Evolutionary conservation across 139 green algal genomes (phyloP).

Genomic region (Chlamydomonas incerta): DNA sequence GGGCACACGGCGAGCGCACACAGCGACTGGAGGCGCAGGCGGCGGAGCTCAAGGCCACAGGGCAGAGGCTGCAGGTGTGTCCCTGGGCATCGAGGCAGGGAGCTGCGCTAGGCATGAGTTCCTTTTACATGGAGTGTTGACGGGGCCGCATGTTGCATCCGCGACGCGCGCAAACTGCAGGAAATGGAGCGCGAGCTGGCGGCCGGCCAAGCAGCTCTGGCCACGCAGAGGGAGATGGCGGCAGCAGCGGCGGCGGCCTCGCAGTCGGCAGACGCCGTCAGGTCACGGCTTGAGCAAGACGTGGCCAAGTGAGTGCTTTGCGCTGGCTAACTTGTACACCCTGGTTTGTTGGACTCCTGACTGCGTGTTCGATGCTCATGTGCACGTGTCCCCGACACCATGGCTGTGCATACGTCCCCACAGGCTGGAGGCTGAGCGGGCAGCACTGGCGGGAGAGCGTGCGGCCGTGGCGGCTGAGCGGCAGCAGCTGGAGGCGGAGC

Average conservation of each 20-base stretch:
- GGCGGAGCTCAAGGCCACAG: background rate
- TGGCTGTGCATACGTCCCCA: too few relatives aligned
- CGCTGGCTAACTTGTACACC: too few relatives aligned
- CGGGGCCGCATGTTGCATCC: too few relatives aligned
- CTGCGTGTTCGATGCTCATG: too few relatives aligned
- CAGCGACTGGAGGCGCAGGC: background rate
- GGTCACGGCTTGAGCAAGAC: background rate
- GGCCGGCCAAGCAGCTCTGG: background rate
- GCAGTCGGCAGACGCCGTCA: background rate
- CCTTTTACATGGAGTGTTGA: too few relatives aligned
- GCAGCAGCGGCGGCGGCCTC: background rate
- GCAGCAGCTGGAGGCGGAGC: background rate
- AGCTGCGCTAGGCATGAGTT: too few relatives aligned
- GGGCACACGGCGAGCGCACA: background rate
- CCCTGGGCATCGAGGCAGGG: too few relatives aligned
- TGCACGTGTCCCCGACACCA: too few relatives aligned
- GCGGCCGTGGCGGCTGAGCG: conserved; percentile 10
- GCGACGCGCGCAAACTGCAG: too few relatives aligned
- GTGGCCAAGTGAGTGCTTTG: background rate
- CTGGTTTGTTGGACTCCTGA: too few relatives aligned
- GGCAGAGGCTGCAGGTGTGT: conserved; percentile 7
- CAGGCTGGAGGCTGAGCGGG: conserved; percentile 1
- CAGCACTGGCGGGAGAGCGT: background rate
- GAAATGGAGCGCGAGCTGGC: background rate
- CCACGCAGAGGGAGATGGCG: background rate